A percentile compares a stretch with the other conserved stretches of the same genome.
Evolutionary conservation across 164 flowering plant genomes (phyloP).

Genomic region (Dillenia turbinata): DNA sequence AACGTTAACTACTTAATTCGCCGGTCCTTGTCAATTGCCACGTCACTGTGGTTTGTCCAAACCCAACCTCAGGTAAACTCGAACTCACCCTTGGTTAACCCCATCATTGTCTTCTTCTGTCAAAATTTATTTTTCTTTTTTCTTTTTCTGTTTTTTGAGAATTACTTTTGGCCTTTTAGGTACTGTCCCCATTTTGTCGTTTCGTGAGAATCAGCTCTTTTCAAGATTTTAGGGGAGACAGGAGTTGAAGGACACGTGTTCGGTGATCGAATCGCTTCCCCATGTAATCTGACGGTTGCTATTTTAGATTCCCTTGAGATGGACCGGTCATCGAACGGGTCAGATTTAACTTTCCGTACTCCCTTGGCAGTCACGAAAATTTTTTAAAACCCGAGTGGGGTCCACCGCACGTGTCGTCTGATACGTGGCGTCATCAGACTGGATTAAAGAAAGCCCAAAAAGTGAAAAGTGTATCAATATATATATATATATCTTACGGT

Average conservation of each 20-base stretch:
- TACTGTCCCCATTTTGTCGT: conserved; percentile 29
- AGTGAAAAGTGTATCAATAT: no score
- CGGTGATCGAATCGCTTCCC: neutral
- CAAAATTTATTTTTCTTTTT: conserved; percentile 7
- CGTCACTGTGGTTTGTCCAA: conserved; percentile 9
- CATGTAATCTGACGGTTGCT: conserved; percentile 7
- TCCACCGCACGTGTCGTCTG: conserved; percentile 8
- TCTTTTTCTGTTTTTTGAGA: conserved; percentile 1
- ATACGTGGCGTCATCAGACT: neutral
- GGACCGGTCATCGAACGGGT: conserved; percentile 13
- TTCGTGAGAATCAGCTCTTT: conserved; percentile 28
- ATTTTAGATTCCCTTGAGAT: conserved; percentile 13
- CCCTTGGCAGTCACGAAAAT: neutral
- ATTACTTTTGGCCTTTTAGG: conserved; percentile 1
- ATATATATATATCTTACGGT: no score
- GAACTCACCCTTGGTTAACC: neutral
- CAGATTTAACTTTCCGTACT: conserved; percentile 3
- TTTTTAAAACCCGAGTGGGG: neutral
- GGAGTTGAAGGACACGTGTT: conserved; percentile 26
- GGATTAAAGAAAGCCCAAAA: no score
- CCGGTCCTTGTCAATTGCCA: conserved; percentile 12
- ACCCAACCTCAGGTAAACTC: conserved; percentile 11
- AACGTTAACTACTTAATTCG: conserved; percentile 5
- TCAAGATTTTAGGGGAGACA: conserved; percentile 16
- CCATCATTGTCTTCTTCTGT: no score